Evolutionary conservation across 768 basidiomycete species (phyloP).

Genomic region (Calocybe gangraenosa): DNA sequence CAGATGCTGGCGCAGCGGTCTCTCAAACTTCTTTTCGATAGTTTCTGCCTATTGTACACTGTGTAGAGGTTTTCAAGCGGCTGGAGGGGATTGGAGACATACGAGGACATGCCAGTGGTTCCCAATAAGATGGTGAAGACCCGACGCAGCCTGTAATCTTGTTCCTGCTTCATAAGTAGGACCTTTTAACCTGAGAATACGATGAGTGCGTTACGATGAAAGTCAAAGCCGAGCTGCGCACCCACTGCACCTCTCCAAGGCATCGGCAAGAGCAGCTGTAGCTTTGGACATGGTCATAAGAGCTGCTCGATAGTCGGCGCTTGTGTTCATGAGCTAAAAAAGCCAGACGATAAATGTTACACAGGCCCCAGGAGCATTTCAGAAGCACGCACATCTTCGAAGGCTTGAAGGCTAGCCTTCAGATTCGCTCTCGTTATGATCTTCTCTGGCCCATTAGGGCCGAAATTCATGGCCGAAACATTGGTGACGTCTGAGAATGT

Average conservation of each 20-base stretch:
- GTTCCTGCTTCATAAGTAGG: conserved; percentile 78
- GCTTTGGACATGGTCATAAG: conserved; percentile 78
- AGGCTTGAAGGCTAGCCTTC: conserved; percentile 72
- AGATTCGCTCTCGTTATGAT: conserved; percentile 79
- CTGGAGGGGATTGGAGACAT: conserved; percentile 22
- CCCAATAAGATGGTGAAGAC: conserved; percentile 86
- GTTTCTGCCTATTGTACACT: conserved; percentile 61
- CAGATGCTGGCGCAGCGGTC: conserved; percentile 80
- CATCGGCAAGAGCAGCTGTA: conserved; percentile 81
- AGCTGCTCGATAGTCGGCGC: conserved; percentile 76
- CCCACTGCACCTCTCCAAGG: conserved; percentile 83
- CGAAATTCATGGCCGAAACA: conserved; percentile 74
- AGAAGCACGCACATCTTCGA: conserved; percentile 65
- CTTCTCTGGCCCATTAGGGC: conserved; percentile 69
- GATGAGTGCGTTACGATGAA: conserved; percentile 3
- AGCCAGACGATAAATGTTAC: not conserved
- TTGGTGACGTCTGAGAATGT: conserved; percentile 82
- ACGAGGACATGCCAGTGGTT: conserved; percentile 94
- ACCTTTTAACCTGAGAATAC: conserved; percentile 62
- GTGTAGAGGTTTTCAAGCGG: conserved; percentile 6
- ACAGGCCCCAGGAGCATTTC: not conserved
- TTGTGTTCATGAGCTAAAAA: conserved; percentile 66
- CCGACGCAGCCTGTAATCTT: conserved; percentile 79
- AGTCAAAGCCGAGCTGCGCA: conserved; percentile 29
- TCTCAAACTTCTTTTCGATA: conserved; percentile 84